Evolutionary conservation across 2,329 filamentous ascomycete species (phyloP), one percentile per base, ranked within the genome.

Genomic region (Fusarium globosum): DNA sequence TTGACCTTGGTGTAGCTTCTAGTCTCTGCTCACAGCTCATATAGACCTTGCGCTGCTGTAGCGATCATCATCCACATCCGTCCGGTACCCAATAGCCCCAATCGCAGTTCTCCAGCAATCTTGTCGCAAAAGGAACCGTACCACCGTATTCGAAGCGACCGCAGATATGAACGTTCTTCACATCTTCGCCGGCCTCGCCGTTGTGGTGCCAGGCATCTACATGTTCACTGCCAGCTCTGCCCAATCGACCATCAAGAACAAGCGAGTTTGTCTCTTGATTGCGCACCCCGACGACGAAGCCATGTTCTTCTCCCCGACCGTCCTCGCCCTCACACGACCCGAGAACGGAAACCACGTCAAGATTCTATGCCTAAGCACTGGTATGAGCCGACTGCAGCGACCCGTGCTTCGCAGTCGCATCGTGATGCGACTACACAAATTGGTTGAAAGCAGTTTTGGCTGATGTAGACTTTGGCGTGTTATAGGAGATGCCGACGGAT

Each of bases 231-330:
- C 83, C 33, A 82, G 83, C 46, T 79, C 85, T n/a, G 81, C 86
- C 46, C 83, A 85, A 69, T 77, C 83, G 33, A 83, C 85, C 49
- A 85, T 98, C 72, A 87, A 86, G 76, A 92, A 94, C 85, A 97
- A 97, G 87, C 91, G 94, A 79, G 94, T 99, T 80, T 93, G 94
- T 81, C 89, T 99, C 61, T 87, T 99, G 62, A 98, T 99, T 79
- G 96, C 96, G 28, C 96, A 99, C 84, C 96, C 96, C 0, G 96
- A 99, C 83, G 96, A 99, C 79, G 96, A 99, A 86, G 96, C 96
- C 82, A 99, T 99, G 96, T 99, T 99, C 87, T 99, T 99, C 84
- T 91, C 95, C 72, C 96, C 96, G 0, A 93, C 94, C 2, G 87
- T 98, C 20, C 88, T 97, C 77, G 91, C 93, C n/a, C 88, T 99